Evolutionary conservation across 495 filamentous ascomycete species (phyloP), one percentile per base, ranked within the genome.

Genomic region (Daldinia concentrica): DNA sequence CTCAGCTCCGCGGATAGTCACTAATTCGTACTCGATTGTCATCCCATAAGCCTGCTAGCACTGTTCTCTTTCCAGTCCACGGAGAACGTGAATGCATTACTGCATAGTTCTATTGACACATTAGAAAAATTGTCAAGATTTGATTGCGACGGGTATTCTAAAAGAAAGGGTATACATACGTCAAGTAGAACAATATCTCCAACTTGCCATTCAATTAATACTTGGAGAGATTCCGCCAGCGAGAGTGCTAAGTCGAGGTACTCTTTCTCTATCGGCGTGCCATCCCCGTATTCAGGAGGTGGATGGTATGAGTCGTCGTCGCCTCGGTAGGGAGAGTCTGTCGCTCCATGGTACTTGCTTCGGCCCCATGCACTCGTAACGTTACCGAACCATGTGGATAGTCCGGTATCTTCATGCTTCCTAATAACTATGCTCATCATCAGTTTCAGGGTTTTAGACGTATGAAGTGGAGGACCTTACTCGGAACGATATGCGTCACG

Each of bases 341-440:
- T 75, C 39, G 72, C 74, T n/a, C 74, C 64, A 57, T 76, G 72
- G 34, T 74, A 45, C 19, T 39, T 59, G 36, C 52, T 72, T 7
- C 72, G 52, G 11, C 74, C 74, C 62, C 71, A 76, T 9, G 65
- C 72, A 39, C 72, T 72, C 0, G 72, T 72, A 7, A 76, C 51
- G 43, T 76, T 74, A n/a, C 74, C 74, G n/a, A 76, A 76, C 72
- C 68, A 76, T 1, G 72, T 74, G 1, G 72, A 60, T 22, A 72
- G 26, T 5, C 72, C 68, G 9, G 68, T 72, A 24, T 71, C 64
- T 12, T 65, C 27, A 22, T 76, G 72, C 24, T 64, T 76, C 34
- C 74, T 56, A 12, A 72, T 76, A 22, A 74, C 74, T 76, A 43
- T 15, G 5, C 19, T 58, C 3, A 11, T 29, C 26, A n/a, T 62